Evolutionary conservation across 2,329 filamentous ascomycete genomes (phyloP), one percentile per base, ranked within the genome.

Genomic region (Metarhizium brunneum): DNA sequence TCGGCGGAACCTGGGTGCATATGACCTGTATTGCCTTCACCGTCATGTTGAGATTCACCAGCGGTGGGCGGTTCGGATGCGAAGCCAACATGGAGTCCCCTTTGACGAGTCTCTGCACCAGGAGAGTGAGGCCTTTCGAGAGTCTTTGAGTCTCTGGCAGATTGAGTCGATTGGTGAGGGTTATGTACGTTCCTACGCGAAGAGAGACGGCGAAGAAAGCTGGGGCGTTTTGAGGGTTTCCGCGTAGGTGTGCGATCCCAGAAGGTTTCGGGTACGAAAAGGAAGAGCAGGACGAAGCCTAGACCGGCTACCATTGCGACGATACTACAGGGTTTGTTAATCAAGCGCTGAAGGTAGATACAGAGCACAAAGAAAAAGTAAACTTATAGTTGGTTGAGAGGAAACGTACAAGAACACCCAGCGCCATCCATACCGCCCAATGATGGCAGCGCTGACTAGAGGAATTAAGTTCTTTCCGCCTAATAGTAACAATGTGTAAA

Each of bases 211-310:
- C 72, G 75, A 55, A 81, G 73, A 53, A 82, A 70, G 54, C 70
- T 71, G 1, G 76, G 75, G 20, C 76, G 67, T 56, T 69, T 74
- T 6, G 67, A 66, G 2, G 69, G 62, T 45, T 69, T 70, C 20
- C 69, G 66, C 3, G 70, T 66, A 2, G 92, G 91, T 2, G 87
- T 86, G 50, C 92, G 80, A 69, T 96, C 91, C 92, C 92, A 97
- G 62, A 96, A 96, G 0, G 91, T 96, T 72, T 97, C 92, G 0
- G 92, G 92, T 0, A 96, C 89, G 63, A 96, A 95, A 57, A 96
- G 77, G 68, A 95, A 96, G 1, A 97, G 77, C 2, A 95, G 73
- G 20, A 82, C 68, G 42, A 85, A 79, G 57, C 84, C 85, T 50
- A 89, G 81, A 0, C 78, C 89, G 38, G 91, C 87, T 10, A 95